Evolutionary conservation across 2,329 filamentous ascomycete species (phyloP), one percentile per base, ranked within the genome.

Genomic region (Paecilomyces sp.): DNA sequence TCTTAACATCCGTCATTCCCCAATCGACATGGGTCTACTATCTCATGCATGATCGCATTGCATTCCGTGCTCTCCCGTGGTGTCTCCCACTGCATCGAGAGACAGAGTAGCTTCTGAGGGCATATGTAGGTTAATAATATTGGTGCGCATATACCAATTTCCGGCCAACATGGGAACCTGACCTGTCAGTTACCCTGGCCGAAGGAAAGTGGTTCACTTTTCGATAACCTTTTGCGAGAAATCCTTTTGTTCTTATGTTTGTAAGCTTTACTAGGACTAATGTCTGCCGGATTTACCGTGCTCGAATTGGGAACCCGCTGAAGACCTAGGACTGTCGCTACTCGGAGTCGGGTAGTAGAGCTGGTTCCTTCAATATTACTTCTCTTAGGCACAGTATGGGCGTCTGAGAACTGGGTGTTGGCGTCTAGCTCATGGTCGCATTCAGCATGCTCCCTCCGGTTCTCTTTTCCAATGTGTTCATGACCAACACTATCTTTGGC

Each of bases 151-250:
- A 47, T 47, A n/a, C n/a, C n/a, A n/a, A 22, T 47, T 47, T 15
- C 18, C n/a, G n/a, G n/a, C 0, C 41, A 47, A 15, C 6, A 8
- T 15, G 1, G n/a, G 15, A 6, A 47, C 1, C 18, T 47, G 41
- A 47, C 7, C 3, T 18, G 6, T 18, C 15, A 7, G 41, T 8
- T 9, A 7, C n/a, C 41, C 15, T 47, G 7, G 7, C 18, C n/a
- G 22, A 62, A 22, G 13, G 36, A 58, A 36, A 57, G 41, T n/a
- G 64, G 64, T 54, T 65, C 65, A 34, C 64, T 66, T 58, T 61
- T 66, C 8, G 64, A 62, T 54, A 64, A 13, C 25, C 58, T 58
- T 47, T 63, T 60, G 24, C 63, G 63, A 15, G 54, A 24, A 22
- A 55, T 47, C 18, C n/a, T 24, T 28, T 57, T 60, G 28, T 36